Evolutionary conservation across 179 eudicot species (phyloP).

Genomic region (Camellia oleifera): DNA sequence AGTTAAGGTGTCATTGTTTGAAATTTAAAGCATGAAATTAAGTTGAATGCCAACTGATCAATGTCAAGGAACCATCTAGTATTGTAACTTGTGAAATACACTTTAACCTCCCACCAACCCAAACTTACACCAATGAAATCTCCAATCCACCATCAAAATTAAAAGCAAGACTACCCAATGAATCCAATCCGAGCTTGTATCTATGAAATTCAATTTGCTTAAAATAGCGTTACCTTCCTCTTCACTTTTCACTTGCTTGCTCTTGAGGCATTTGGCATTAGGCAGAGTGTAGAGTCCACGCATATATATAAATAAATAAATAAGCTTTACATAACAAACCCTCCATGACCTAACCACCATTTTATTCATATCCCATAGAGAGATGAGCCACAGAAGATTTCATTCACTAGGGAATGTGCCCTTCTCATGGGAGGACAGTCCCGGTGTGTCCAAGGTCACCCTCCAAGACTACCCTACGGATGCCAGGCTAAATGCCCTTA

Average conservation of each 20-base stretch:
- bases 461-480: conserved; percentile 16
- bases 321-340: background rate
- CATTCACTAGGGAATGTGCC: conserved; percentile 24
- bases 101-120: background rate
- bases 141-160: too few species aligned
- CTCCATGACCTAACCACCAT: too few species aligned
- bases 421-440: conserved; percentile 37
- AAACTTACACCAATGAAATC: too few species aligned
- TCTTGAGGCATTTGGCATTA: background rate
- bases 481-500: background rate
- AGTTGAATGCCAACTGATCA: too few species aligned
- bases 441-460: conserved; percentile 28
- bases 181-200: too few species aligned
- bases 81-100: background rate
- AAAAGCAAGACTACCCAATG: background rate
- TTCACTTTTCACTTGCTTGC: conserved; percentile 9
- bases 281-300: background rate
- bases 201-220: background rate
- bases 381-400: conserved; percentile 29
- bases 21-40: background rate
- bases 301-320: background rate
- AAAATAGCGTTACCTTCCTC: conserved; percentile 1
- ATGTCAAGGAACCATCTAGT: background rate
- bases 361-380: too few species aligned
- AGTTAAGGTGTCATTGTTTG: background rate